Percentiles rank a stretch among this genome's conserved stretches.
Evolutionary conservation across 1,139 yeast genomes (phyloP).

Genomic region (Torulaspora pretoriensis): DNA sequence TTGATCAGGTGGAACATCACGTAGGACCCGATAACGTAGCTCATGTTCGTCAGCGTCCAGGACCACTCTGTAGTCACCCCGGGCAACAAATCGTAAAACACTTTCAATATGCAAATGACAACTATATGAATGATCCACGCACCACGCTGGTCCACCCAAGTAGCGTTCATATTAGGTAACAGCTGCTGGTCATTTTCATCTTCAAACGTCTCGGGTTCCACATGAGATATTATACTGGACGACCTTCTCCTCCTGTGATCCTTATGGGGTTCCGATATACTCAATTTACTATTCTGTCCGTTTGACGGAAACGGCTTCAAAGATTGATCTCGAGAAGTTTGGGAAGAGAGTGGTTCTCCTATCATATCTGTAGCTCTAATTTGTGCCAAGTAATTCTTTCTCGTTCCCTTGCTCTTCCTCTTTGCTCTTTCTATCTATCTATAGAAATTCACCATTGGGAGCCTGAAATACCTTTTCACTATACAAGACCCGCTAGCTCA

Average conservation of each 20-base stretch:
- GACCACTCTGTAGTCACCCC: constrained; percentile 76
- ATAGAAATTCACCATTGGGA: background rate
- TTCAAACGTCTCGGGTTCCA: constrained; percentile 88
- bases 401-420: background rate
- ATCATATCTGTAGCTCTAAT: background rate
- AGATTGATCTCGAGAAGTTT: constrained; percentile 12
- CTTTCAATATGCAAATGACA: constrained; percentile 64
- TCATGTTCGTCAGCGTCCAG: constrained; percentile 90
- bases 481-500: background rate
- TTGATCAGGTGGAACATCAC: constrained; percentile 95
- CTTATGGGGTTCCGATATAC: constrained; percentile 34
- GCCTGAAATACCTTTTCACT: background rate
- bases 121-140: constrained; percentile 95
- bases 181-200: constrained; percentile 89
- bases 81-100: constrained; percentile 73
- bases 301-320: constrained; percentile 16
- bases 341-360: constrained; percentile 6
- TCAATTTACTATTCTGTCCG: constrained; percentile 10
- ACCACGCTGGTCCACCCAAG: constrained; percentile 93
- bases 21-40: constrained; percentile 87
- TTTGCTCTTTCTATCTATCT: background rate
- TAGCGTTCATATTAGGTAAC: constrained; percentile 85
- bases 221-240: constrained; percentile 73
- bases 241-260: constrained; percentile 51
- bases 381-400: background rate